Percentiles rank a stretch among this genome's conserved stretches.
Evolutionary conservation across 768 basidiomycete species (phyloP).

Genomic region (Xerocomus spinulosus): DNA sequence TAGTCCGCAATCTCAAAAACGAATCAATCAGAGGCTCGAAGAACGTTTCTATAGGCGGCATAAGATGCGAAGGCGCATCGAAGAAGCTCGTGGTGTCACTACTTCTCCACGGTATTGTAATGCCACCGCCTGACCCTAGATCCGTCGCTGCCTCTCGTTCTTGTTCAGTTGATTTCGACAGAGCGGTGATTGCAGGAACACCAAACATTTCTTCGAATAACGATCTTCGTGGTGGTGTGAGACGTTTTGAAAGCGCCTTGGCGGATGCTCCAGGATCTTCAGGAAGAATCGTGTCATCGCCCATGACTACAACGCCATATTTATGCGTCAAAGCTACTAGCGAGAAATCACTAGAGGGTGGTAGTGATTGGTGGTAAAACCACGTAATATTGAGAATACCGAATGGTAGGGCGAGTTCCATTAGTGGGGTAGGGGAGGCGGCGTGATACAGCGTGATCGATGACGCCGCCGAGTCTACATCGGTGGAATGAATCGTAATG

Average conservation of each 20-base stretch:
- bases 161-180: slow-evolving; percentile 20
- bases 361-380: slow-evolving; percentile 34
- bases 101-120: slow-evolving; percentile 33
- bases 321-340: slow-evolving; percentile 66
- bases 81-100: slow-evolving; percentile 49
- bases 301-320: slow-evolving; percentile 65
- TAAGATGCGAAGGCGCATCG: slow-evolving; percentile 67
- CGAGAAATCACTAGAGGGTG: slow-evolving; percentile 39
- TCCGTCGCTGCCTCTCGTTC: slow-evolving; percentile 10
- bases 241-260: slow-evolving; percentile 31
- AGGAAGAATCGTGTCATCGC: slow-evolving; percentile 46
- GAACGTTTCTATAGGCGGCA: slow-evolving; percentile 67
- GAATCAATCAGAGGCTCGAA: slow-evolving; percentile 61
- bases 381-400: slow-evolving; percentile 47
- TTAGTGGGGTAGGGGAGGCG: slow-evolving; percentile 41
- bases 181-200: slow-evolving; percentile 54
- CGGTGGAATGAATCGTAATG: slow-evolving; percentile 45
- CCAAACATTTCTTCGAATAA: slow-evolving; percentile 93
- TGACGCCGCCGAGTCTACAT: slow-evolving; percentile 32
- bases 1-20: slow-evolving; percentile 36
- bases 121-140: slow-evolving; percentile 12
- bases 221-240: slow-evolving; percentile 42
- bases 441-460: slow-evolving; percentile 47
- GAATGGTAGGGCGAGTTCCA: slow-evolving; percentile 54
- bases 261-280: slow-evolving; percentile 42